Percentiles rank a stretch among this genome's conserved stretches.
Evolutionary conservation across 495 filamentous ascomycete genomes (phyloP).

Genomic region (Daldinia loculata): DNA sequence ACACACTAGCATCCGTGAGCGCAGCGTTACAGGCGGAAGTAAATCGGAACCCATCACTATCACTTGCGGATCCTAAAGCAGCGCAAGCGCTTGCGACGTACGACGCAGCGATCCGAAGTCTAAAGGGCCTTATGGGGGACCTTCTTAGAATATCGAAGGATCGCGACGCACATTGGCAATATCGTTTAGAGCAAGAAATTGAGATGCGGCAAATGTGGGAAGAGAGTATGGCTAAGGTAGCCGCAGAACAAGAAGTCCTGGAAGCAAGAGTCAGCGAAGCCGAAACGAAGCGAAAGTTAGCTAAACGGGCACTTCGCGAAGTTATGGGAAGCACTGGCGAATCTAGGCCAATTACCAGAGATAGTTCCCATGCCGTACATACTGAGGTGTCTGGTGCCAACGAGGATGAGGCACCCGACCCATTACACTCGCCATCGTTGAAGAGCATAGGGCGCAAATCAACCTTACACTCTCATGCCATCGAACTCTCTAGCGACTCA

Average conservation of each 20-base stretch:
- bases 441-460: constrained; percentile 58
- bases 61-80: constrained; percentile 77
- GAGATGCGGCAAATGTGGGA: constrained; percentile 95
- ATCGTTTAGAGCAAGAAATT: constrained; percentile 86
- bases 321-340: constrained; percentile 72
- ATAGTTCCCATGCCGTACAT: constrained; percentile 46
- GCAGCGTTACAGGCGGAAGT: constrained; percentile 80
- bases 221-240: constrained; percentile 95
- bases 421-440: constrained; percentile 55
- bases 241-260: constrained; percentile 89
- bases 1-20: constrained; percentile 84
- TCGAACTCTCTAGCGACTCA: constrained; percentile 72
- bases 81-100: constrained; percentile 85
- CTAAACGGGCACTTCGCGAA: constrained; percentile 89
- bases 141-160: constrained; percentile 90
- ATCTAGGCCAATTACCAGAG: constrained; percentile 54
- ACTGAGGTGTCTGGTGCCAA: constrained; percentile 39
- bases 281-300: constrained; percentile 86
- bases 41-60: constrained; percentile 69
- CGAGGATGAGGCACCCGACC: constrained; percentile 43
- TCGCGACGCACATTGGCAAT: constrained; percentile 96
- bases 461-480: constrained; percentile 67
- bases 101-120: constrained; percentile 84
- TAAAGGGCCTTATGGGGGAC: constrained; percentile 87
- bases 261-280: constrained; percentile 88